phyloP scores from a whole-genome alignment of 1,284 basidiomycete species.

The Stygiomarasmius scandens region DNA sequence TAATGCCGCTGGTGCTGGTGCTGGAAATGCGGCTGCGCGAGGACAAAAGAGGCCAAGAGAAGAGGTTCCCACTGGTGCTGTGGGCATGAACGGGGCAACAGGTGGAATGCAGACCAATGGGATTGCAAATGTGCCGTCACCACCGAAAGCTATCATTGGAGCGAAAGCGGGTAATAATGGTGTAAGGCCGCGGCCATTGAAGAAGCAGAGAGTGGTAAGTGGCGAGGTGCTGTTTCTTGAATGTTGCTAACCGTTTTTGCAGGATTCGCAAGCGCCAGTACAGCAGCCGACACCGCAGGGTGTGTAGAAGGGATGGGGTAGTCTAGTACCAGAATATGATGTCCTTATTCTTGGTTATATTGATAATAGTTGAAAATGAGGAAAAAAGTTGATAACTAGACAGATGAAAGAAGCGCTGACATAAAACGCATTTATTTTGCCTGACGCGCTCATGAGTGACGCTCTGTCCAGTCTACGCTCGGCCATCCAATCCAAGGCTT shows the following conservation, averaged over 20 bases:
- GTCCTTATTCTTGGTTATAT: background rate
- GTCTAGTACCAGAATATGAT: background rate
- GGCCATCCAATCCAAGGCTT: slow-evolving; percentile 53
- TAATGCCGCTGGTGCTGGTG: background rate
- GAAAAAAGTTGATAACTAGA: background rate
- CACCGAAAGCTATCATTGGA: slow-evolving; percentile 38
- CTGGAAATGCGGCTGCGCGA: slow-evolving; percentile 18
- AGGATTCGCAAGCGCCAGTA: slow-evolving; percentile 49
- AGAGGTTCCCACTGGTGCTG: slow-evolving; percentile 20
- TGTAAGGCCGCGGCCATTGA: slow-evolving; percentile 67
- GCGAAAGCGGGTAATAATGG: slow-evolving; percentile 58
- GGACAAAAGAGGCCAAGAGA: slow-evolving; percentile 59
- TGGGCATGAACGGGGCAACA: background rate
- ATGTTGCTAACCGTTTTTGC: slow-evolving; percentile 4
- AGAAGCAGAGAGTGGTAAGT: slow-evolving; percentile 77
- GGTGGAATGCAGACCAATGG: background rate
- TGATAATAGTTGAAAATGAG: background rate
- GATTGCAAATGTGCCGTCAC: slow-evolving; percentile 11
- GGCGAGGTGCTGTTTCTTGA: background rate
- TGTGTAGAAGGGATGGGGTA: slow-evolving; percentile 32
- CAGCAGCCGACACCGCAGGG: slow-evolving; percentile 58
- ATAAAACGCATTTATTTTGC: background rate
- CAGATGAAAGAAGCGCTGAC: background rate
- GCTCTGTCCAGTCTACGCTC: slow-evolving; percentile 57
- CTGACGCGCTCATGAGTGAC: slow-evolving; percentile 34